These are phyloP conservation scores for Neurospora sp. DNA, from an alignment of 2,329 filamentous ascomycete species.

Conservation along the genomic window DNA sequence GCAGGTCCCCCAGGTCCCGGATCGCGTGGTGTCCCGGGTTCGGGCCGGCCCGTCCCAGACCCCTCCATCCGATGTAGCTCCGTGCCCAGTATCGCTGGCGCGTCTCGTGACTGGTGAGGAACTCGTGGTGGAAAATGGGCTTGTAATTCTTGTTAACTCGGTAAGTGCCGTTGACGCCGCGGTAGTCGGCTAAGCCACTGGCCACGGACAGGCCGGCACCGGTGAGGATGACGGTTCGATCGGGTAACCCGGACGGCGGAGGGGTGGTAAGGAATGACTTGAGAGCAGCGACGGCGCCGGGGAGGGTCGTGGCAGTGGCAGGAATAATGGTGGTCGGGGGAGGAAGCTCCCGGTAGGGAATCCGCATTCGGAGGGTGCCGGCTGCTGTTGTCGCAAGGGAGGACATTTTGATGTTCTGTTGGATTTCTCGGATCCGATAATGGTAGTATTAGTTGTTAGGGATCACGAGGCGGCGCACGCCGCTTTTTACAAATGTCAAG, in stretches of 20 bases:
- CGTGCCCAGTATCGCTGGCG: constrained; percentile 93
- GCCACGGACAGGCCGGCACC: constrained; percentile 91
- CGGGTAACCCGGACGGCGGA: constrained; percentile 32
- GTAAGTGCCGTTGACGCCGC: constrained; percentile 84
- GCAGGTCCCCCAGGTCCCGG: constrained; percentile 54
- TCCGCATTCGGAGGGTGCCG: constrained; percentile 63
- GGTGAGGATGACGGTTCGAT: constrained; percentile 45
- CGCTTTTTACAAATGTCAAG: neutral
- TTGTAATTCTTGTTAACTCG: constrained; percentile 81
- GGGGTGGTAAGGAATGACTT: constrained; percentile 62
- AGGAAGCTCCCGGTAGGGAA: constrained; percentile 81
- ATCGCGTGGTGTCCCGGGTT: constrained; percentile 75
- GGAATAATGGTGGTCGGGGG: constrained; percentile 68
- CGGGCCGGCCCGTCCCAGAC: constrained; percentile 64
- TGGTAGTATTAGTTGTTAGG: neutral
- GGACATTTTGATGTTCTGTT: constrained; percentile 1
- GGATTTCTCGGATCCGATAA: neutral
- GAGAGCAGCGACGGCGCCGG: constrained; percentile 69
- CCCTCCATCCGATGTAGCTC: constrained; percentile 88
- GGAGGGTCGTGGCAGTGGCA: constrained; percentile 54
- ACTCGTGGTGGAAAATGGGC: constrained; percentile 91
- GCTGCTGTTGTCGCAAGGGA: constrained; percentile 37
- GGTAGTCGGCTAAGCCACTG: constrained; percentile 86
- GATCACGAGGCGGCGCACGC: neutral
- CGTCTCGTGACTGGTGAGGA: constrained; percentile 68